Evolutionary conservation across 23 red algal genomes (phyloP).

Genomic region (Rhodosorus marinus): DNA sequence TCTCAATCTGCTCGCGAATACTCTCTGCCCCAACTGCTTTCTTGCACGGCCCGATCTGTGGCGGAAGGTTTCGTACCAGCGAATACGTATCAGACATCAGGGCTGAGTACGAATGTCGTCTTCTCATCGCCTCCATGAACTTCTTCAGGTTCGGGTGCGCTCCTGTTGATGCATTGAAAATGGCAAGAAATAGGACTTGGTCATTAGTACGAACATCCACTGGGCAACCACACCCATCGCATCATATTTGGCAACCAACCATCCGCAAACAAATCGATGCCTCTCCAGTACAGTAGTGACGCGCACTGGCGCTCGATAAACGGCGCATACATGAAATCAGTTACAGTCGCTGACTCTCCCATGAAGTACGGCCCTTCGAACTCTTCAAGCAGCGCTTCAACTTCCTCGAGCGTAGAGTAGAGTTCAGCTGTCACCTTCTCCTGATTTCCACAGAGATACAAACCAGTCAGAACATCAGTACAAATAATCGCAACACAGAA

Average conservation of each 20-base stretch:
- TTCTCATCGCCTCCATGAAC: no score
- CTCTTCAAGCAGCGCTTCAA: neutral
- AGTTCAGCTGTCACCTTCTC: neutral
- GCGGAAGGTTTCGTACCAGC: constrained; percentile 55
- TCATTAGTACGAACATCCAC: no score
- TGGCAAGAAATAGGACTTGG: no score
- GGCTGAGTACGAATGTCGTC: neutral
- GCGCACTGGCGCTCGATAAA: neutral
- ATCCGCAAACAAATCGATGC: no score
- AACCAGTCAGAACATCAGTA: neutral
- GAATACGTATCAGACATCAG: constrained; percentile 1
- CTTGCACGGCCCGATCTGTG: constrained; percentile 46
- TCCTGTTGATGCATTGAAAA: no score
- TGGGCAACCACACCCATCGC: no score
- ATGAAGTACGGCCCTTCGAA: neutral
- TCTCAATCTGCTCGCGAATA: constrained; percentile 10
- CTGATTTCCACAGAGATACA: neutral
- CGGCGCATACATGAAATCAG: neutral
- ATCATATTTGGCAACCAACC: no score
- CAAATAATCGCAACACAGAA: neutral
- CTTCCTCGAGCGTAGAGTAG: neutral
- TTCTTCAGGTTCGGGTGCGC: no score
- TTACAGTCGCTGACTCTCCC: neutral
- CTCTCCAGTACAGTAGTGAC: neutral
- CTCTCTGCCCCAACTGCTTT: constrained; percentile 3